phyloP scores from a whole-genome alignment of 2,329 filamentous ascomycete genomes.

The Blastomyces silverae region DNA sequence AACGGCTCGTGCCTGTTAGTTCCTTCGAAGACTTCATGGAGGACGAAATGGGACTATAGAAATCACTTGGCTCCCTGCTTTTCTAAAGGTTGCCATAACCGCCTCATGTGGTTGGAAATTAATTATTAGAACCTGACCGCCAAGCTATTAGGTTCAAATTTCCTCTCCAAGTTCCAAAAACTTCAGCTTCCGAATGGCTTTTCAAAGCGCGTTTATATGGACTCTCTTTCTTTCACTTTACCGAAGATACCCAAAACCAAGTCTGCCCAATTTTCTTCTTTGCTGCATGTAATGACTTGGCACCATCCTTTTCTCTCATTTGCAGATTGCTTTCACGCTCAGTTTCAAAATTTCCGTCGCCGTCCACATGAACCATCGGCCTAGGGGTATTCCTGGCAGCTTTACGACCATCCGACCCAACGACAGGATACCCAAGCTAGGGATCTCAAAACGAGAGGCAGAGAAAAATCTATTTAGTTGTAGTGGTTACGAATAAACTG shows the following conservation, averaged over 20 bases:
- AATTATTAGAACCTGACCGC: not conserved
- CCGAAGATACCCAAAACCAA: not conserved
- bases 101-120: not conserved
- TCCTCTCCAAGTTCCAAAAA: not conserved
- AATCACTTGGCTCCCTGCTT: not conserved
- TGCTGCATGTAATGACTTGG: not conserved
- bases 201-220: not conserved
- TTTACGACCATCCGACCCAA: not conserved
- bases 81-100: not conserved
- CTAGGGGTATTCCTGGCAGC: not conserved
- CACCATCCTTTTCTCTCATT: not conserved
- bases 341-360: not conserved
- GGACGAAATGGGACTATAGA: not conserved
- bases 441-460: not conserved
- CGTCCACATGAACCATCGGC: not conserved
- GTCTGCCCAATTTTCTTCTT: not conserved
- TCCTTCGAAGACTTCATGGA: constrained; percentile 20
- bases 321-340: not conserved
- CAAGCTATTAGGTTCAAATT: not conserved
- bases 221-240: not conserved
- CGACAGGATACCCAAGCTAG: not conserved
- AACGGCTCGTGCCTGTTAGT: not conserved
- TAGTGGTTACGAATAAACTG: not conserved
- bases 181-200: not conserved
- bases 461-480: not conserved